Evolutionary conservation across 2,329 filamentous ascomycete species (phyloP), one percentile per base, ranked within the genome.

Genomic region (Fusarium luffae): DNA sequence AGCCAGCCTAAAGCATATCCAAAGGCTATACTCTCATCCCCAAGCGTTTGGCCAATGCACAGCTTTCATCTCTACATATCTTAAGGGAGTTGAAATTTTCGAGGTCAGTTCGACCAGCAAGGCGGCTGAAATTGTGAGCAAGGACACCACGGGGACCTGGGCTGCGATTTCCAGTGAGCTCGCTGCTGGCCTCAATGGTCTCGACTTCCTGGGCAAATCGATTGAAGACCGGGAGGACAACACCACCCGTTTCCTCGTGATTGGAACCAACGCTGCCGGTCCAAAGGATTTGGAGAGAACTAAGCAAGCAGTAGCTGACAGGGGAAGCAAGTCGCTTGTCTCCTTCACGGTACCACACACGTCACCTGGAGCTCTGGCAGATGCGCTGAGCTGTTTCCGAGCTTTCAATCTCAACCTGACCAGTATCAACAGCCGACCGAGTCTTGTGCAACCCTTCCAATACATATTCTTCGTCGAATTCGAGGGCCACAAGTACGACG

Each of bases 391-490:
- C 52, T 92, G 93, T 59, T 98, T 98, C 81, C 89, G 90, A 68
- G 83, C 83, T 10, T 85, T 88, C 71, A 85, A 86, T 7, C 84
- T 98, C 60, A 97, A 98, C 77, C 82, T 98, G 71, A 98, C 94
- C 30, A 95, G 91, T 78, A 97, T 98, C 79, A 94, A 94, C 77
- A 94, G 92, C 70, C 83, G 95, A 69, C 95, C 95, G 7, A 94
- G 92, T 74, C 86, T 92, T 59, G 83, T 86, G 41, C 82, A 84
- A 71, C 89, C 92, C 21, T 98, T 97, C 88, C 90, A 97, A 78
- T 98, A 98, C 81, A 88, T 98, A 40, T 98, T 98, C 82, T 94
- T 98, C 77, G 90, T 98, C 30, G 95, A 98, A 83, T 94, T 97
- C 74, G 88, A 92, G 77, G 91, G 92, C 2, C 85, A 88, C 77